phyloP scores from a whole-genome alignment of 1,284 basidiomycete genomes.

The Cutaneotrichosporon dermatis region DNA sequence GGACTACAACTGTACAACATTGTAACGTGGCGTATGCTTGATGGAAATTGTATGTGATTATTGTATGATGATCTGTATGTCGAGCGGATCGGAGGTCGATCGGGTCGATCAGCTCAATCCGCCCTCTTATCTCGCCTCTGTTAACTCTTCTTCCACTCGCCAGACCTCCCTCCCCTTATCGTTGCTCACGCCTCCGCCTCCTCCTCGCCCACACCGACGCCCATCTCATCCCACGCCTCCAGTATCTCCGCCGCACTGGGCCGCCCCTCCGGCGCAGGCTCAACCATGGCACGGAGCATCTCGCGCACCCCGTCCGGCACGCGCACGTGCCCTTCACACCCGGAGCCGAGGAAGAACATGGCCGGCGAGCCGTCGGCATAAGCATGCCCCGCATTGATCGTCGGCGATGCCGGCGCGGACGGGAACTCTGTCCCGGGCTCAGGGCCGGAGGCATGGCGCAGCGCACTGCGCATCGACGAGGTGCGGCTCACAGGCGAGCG shows the following conservation, averaged over 20 bases:
- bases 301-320: conserved; percentile 29
- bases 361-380: conserved; percentile 37
- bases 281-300: conserved; percentile 38
- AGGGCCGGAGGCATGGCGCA: background rate
- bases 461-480: conserved; percentile 1
- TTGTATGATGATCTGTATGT: background rate
- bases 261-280: conserved; percentile 26
- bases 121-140: background rate
- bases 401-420: background rate
- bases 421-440: background rate
- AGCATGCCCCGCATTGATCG: conserved; percentile 3
- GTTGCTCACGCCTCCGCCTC: background rate
- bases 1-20: conserved; percentile 4
- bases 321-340: conserved; percentile 10
- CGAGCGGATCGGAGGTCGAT: too few relatives aligned
- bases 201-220: conserved; percentile 15
- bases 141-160: background rate
- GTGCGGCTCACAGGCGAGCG: background rate
- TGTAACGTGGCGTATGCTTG: background rate
- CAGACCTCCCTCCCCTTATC: background rate
- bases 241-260: conserved; percentile 34
- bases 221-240: conserved; percentile 29
- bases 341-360: conserved; percentile 20
- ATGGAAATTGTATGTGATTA: background rate
- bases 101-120: too few relatives aligned